Evolutionary conservation across 2,329 filamentous ascomycete genomes (phyloP).

Genomic region (Fusarium sp.): DNA sequence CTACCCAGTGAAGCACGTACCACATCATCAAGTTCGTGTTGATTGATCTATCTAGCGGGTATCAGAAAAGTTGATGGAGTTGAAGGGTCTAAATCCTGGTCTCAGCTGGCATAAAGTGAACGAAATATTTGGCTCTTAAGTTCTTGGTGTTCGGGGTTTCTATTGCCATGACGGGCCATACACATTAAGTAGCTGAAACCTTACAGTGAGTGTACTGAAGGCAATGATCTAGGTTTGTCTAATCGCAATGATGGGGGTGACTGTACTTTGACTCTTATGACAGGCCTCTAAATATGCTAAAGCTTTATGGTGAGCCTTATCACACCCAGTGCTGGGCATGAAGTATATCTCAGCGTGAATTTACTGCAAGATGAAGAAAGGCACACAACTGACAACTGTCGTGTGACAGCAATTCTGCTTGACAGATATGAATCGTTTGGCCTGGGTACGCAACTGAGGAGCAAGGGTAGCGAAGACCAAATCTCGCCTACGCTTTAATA

Average conservation of each 20-base stretch:
- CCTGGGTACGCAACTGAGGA: background rate
- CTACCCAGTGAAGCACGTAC: background rate
- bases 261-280: background rate
- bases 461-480: background rate
- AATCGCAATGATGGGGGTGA: background rate
- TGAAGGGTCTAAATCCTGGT: background rate
- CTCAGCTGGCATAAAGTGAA: background rate
- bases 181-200: background rate
- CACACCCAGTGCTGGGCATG: background rate
- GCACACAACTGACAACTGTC: background rate
- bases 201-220: background rate
- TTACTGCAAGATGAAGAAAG: background rate
- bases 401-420: background rate
- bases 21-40: background rate
- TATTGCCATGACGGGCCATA: background rate
- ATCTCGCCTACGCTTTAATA: conserved; percentile 3
- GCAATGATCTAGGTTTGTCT: background rate
- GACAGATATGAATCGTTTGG: background rate
- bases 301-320: background rate
- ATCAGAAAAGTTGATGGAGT: background rate
- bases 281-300: background rate
- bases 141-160: background rate
- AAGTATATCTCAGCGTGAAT: background rate
- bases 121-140: background rate
- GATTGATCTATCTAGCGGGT: background rate